Evolutionary conservation across 2,329 filamentous ascomycete species (phyloP), one percentile per base, ranked within the genome.

Genomic region (Rhinocladiella mackenziei): DNA sequence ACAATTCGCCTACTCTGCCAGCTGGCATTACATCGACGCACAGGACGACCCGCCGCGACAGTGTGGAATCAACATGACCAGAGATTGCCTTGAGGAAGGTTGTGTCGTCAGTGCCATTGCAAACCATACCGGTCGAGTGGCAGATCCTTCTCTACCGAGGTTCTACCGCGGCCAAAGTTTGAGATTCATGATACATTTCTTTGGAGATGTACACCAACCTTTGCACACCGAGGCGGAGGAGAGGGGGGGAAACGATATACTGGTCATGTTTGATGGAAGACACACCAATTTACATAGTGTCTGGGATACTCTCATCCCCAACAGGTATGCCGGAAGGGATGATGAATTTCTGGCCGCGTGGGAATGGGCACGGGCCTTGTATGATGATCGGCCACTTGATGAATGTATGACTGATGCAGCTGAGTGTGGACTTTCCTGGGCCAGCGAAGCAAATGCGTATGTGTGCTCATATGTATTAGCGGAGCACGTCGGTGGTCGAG

Each of bases 181-280:
- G 14, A 66, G 68, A 44, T 76, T 72, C 61, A 59, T 77, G 40
- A 62, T 77, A 15, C 73, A 66, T 49, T 75, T 77, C 56, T 66
- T 92, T 8, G 77, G 86, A 44, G 88, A 94, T 60, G 77, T 86
- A 18, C 79, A 78, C 48, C 88, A 89, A 59, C 85, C 84, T 0
- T 68, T 94, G 36, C 76, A 78, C 54, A 71, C 72, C 9, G 74
- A 78, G 63, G 72, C 81, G 43, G 74, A 82, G 5, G 70, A 73
- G 2, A 66, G 73, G 15, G 84, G 84, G 41, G 84, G 84, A 1
- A 89, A 88, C 55, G 74, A 75, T 8, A 83, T 88, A 55, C 62
- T 70, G 10, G 83, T 88, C 1, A 68, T 65, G 11, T 88, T 81
- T 65, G 69, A 79, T 18, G 73, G 72, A 2, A 61, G 64, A 20